phyloP scores from a whole-genome alignment of 179 eudicot genomes.

The Silene coronaria region DNA sequence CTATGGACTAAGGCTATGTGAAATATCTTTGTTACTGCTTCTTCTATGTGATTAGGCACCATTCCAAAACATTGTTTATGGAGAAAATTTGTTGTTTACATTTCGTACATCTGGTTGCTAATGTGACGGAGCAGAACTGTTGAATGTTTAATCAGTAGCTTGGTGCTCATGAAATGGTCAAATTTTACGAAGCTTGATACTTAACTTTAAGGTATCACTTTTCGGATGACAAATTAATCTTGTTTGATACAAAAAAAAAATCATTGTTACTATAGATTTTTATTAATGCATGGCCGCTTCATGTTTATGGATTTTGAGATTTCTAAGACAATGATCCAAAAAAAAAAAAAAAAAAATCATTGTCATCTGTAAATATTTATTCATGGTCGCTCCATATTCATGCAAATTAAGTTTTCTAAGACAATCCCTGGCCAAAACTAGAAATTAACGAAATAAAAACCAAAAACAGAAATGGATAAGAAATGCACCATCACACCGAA shows the following conservation, averaged over 20 bases:
- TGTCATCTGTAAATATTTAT: neutral
- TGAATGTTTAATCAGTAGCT: neutral
- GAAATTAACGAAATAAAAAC: neutral
- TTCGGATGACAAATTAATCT: neutral
- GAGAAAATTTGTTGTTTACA: neutral
- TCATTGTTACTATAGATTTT: neutral
- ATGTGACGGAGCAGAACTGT: neutral
- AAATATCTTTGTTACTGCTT: slow-evolving; percentile 3
- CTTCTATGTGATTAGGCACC: neutral
- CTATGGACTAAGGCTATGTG: slow-evolving; percentile 5
- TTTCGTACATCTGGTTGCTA: neutral
- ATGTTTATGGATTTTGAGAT: no score
- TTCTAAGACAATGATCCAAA: neutral
- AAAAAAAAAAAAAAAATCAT: neutral
- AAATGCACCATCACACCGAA: neutral
- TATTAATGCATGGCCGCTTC: neutral
- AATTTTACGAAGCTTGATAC: neutral
- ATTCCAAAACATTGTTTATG: neutral
- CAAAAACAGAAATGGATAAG: neutral
- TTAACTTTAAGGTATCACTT: neutral
- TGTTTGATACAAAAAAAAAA: neutral
- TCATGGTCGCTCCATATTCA: neutral
- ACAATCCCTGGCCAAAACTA: neutral
- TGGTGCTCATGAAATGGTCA: neutral
- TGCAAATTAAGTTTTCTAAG: neutral